A percentile compares a stretch with the other conserved stretches of the same genome.
Conservation (phyloP, 176 grass and related monocot species). For the Oryza glumipatula region DNA sequence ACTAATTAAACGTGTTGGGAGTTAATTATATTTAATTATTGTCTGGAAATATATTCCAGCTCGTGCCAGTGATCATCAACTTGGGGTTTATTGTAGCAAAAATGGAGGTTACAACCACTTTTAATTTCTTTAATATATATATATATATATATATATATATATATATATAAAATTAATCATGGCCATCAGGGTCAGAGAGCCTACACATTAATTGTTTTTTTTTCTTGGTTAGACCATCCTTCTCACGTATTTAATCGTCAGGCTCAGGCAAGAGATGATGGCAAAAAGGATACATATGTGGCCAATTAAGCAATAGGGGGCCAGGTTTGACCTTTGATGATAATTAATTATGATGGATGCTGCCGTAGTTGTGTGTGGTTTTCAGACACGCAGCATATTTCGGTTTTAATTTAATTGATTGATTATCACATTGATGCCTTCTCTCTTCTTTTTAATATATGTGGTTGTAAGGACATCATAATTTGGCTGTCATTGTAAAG, state of each 20-base stretch:
- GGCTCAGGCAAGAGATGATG: neutral
- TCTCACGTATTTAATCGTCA: neutral
- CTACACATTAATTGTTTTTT: neutral
- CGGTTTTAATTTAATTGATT: neutral
- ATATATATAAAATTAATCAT: neutral
- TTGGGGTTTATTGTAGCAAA: neutral
- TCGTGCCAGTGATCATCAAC: neutral
- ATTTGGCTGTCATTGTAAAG: neutral
- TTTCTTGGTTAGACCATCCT: constrained; percentile 1
- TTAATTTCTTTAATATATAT: neutral
- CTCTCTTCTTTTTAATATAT: neutral
- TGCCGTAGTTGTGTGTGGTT: neutral
- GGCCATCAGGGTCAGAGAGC: neutral
- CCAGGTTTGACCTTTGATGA: neutral
- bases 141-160: too few species aligned
- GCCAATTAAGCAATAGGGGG: neutral
- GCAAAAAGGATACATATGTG: neutral
- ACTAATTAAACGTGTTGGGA: neutral
- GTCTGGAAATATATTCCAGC: neutral
- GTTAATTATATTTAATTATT: neutral
- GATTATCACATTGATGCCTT: neutral
- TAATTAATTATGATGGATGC: neutral
- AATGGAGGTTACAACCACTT: neutral
- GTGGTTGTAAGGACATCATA: neutral
- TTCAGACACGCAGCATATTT: neutral